Evolutionary conservation across 2,329 filamentous ascomycete species (phyloP).

Genomic region (Cercospora beticola): DNA sequence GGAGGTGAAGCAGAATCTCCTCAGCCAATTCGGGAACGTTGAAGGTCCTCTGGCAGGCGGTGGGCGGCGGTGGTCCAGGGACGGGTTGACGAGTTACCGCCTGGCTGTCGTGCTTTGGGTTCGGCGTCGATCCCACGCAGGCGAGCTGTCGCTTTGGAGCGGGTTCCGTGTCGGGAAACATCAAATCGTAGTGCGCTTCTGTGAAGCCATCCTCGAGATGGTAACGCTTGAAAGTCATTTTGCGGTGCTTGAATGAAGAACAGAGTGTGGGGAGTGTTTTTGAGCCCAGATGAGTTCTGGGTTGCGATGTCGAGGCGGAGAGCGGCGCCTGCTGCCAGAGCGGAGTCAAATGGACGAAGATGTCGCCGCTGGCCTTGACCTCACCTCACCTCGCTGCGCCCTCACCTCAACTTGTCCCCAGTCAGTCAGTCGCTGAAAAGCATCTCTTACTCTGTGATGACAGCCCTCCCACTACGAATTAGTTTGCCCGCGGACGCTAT

Average conservation of each 20-base stretch:
- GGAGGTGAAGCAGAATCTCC: constrained; percentile 13
- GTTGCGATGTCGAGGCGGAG: not conserved
- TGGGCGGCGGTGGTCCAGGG: not conserved
- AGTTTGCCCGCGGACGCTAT: not conserved
- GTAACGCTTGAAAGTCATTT: constrained; percentile 10
- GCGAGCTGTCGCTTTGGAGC: not conserved
- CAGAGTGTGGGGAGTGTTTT: not conserved
- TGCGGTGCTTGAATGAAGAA: not conserved
- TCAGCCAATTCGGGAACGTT: constrained; percentile 12
- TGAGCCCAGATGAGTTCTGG: not conserved
- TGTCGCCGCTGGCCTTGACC: not conserved
- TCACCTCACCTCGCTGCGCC: not conserved
- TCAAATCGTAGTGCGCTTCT: not conserved
- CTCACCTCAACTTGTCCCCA: not conserved
- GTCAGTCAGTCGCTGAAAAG: no score
- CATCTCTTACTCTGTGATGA: not conserved
- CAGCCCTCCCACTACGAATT: not conserved
- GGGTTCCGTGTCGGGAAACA: not conserved
- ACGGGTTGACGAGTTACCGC: no score
- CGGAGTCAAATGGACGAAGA: not conserved
- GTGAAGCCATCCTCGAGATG: constrained; percentile 6
- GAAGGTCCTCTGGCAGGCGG: not conserved
- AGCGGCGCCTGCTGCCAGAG: not conserved
- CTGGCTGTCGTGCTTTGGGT: no score
- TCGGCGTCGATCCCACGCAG: no score